Evolutionary conservation across 805 yeast genomes (phyloP).

Genomic region (Metschnikowia baotianmanensis): DNA sequence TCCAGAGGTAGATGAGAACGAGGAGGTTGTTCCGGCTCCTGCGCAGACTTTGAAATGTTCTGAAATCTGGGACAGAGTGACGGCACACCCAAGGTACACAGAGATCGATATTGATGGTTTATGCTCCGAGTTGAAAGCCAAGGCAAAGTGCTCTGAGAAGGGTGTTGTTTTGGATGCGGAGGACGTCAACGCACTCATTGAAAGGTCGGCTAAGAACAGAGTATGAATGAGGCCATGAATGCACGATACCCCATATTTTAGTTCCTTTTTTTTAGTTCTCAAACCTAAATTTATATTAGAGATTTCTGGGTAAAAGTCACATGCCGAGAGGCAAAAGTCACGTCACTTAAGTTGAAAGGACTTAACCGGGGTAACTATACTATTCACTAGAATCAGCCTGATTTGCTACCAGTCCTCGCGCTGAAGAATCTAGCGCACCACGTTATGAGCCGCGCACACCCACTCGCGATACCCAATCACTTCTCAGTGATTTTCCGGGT

Average conservation of each 20-base stretch:
- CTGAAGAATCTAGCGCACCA: background rate
- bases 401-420: too few relatives aligned
- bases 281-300: background rate
- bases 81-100: constrained; percentile 89
- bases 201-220: constrained; percentile 20
- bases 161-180: constrained; percentile 85
- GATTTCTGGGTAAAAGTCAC: background rate
- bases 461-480: constrained; percentile 16
- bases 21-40: constrained; percentile 63
- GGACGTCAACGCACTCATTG: constrained; percentile 65
- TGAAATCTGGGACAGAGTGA: constrained; percentile 94
- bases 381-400: too few relatives aligned
- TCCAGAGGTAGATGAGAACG: constrained; percentile 17
- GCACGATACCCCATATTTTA: constrained; percentile 12
- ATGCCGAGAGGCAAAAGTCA: too few relatives aligned
- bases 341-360: too few relatives aligned
- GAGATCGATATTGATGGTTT: constrained; percentile 93
- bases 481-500: constrained; percentile 9
- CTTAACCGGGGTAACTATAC: too few relatives aligned
- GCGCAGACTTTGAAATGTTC: constrained; percentile 68
- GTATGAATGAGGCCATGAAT: background rate
- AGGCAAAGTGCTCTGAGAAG: constrained; percentile 91
- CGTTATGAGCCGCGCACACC: constrained; percentile 7
- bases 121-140: constrained; percentile 82
- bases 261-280: constrained; percentile 1